These are phyloP conservation scores for Bipolaris zeicola DNA, from an alignment of 2,329 filamentous ascomycete species.

Conservation along the genomic window DNA sequence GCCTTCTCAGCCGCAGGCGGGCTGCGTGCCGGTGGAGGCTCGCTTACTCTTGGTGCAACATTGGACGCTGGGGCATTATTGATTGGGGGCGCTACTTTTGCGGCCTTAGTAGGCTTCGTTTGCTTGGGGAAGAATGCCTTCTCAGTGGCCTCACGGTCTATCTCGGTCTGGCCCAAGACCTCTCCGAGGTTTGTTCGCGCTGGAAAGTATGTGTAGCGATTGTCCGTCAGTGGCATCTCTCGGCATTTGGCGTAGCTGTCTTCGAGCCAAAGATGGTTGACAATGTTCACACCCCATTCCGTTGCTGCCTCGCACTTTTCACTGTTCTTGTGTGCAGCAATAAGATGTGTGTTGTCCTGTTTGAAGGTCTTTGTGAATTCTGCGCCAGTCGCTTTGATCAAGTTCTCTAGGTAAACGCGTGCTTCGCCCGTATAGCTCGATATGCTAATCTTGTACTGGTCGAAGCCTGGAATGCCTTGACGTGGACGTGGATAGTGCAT, in stretches of 20 bases:
- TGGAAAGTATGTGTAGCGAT: constrained; percentile 85
- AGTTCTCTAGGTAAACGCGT: constrained; percentile 88
- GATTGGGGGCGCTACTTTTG: constrained; percentile 25
- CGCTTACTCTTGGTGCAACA: constrained; percentile 17
- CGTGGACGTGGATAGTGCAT: constrained; percentile 88
- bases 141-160: constrained; percentile 75
- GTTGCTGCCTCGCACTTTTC: constrained; percentile 92
- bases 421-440: constrained; percentile 98
- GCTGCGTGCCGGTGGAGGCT: constrained; percentile 12
- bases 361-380: constrained; percentile 95
- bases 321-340: constrained; percentile 85
- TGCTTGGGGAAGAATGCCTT: constrained; percentile 64
- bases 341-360: constrained; percentile 91
- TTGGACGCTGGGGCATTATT: constrained; percentile 28
- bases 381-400: constrained; percentile 82
- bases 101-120: constrained; percentile 31
- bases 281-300: constrained; percentile 88
- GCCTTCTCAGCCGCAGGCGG: constrained; percentile 32
- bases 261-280: constrained; percentile 97
- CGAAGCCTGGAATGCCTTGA: constrained; percentile 78
- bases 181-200: constrained; percentile 89
- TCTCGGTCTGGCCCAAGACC: constrained; percentile 84
- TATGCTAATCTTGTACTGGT: constrained; percentile 77
- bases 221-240: constrained; percentile 71
- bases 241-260: constrained; percentile 93